Base-by-base conservation (phyloP, 2,329 filamentous ascomycete genomes). In the Cercospora citrullina region DNA sequence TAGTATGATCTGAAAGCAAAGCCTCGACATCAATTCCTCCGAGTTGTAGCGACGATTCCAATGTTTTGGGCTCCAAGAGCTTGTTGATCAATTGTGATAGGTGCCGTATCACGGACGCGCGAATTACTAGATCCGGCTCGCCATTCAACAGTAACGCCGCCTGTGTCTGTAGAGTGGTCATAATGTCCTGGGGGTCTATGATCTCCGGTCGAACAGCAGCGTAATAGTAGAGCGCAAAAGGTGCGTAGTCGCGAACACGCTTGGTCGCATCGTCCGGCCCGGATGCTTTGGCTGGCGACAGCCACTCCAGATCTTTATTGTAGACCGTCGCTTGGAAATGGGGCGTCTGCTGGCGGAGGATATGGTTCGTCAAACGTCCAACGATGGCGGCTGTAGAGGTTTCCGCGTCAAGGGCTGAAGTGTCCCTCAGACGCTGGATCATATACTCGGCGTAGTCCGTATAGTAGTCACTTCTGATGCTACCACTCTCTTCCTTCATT, bases 321-420 rank as follows among this genome's bases (percentile, higher is more conserved):
- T 77, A 77, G 14, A 77, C 71, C 3, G 71, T 70, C 59, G 72
- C 76, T 71, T 86, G 84, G 58, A 83, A 79, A 36, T 81, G 80
- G 2, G 75, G 71, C 1, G 85, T 81, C 60, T 88, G 82, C 14
- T 84, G 80, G 57, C 86, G 81, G 33, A 90, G 80, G 57, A 90
- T 86, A 57, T 88, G 78, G 71, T 87, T 89, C 73, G 84, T 84
- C 39, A 90, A 83, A 53, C 86, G 82, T 23, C 88, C 89, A 18
- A 90, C 82, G 6, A 87, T 81, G 67, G 90, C 87, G 7, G 89
- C 77, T 6, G 86, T 83, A 5, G 79, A 78, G 61, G 85, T 81
- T 70, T 89, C 84, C 33, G 80, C 73, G 51, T 79, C 77, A 2
- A 77, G 75, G 5, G 69, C 68, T 39, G 77, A 72, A 3, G 76